A percentile compares a stretch with the other conserved stretches of the same genome.
Evolutionary conservation across 345 rosid genomes (phyloP).

Genomic region (Noccaea caerulescens): DNA sequence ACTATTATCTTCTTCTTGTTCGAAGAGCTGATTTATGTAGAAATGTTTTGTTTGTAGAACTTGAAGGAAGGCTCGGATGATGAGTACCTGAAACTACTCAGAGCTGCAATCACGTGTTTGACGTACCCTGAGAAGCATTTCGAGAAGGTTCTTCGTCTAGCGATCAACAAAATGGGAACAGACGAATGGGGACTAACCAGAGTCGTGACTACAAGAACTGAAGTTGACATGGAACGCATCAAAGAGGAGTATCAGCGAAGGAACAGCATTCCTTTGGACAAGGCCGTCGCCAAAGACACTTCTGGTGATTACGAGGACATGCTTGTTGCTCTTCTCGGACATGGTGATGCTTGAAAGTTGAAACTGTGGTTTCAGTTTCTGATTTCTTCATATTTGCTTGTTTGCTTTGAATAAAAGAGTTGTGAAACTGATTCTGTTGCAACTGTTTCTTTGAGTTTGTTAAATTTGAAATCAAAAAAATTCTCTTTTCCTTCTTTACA

Average conservation of each 20-base stretch:
- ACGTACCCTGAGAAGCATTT: slow-evolving; percentile 64
- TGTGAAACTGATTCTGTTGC: slow-evolving; percentile 31
- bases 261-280: slow-evolving; percentile 61
- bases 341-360: slow-evolving; percentile 50
- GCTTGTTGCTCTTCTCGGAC: slow-evolving; percentile 65
- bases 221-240: slow-evolving; percentile 68
- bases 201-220: slow-evolving; percentile 71
- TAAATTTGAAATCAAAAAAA: slow-evolving; percentile 38
- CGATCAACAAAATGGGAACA: slow-evolving; percentile 70
- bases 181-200: slow-evolving; percentile 83
- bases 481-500: slow-evolving; percentile 15
- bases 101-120: slow-evolving; percentile 67
- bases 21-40: background rate
- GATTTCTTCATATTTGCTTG: background rate
- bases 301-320: slow-evolving; percentile 66
- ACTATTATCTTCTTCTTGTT: background rate
- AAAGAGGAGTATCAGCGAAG: slow-evolving; percentile 68
- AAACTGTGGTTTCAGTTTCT: background rate
- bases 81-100: slow-evolving; percentile 61
- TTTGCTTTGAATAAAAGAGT: slow-evolving; percentile 32
- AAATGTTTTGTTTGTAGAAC: slow-evolving; percentile 45
- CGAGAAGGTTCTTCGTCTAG: slow-evolving; percentile 63
- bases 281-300: slow-evolving; percentile 68
- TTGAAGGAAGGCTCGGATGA: slow-evolving; percentile 60
- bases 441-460: slow-evolving; percentile 40